A percentile compares a stretch with the other conserved stretches of the same genome.
phyloP scores from a whole-genome alignment of 345 rosid genomes.

The Viola odorata region DNA sequence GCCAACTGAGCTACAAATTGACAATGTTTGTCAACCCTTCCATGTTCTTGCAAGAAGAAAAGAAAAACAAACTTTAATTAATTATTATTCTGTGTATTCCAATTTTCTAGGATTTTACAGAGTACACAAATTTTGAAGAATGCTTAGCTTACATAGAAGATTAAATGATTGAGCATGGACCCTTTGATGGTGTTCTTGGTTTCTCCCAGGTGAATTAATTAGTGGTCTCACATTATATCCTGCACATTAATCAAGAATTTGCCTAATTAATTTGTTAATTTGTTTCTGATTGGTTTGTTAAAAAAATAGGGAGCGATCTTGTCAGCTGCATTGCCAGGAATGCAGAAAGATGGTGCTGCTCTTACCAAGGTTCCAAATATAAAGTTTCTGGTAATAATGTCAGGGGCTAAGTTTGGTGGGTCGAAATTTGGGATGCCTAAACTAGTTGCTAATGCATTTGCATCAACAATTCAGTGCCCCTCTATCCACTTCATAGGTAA shows the following conservation, averaged over 20 bases:
- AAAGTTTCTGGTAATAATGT: constrained; percentile 12
- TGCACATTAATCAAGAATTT: neutral
- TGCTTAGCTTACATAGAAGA: constrained; percentile 39
- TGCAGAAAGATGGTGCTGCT: constrained; percentile 14
- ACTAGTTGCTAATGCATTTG: constrained; percentile 10
- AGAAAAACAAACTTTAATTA: too few relatives aligned
- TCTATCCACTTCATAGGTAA: constrained; percentile 15
- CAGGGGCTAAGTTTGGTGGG: constrained; percentile 15
- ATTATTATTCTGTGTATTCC: too few relatives aligned
- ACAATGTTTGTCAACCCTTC: too few relatives aligned
- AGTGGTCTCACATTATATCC: too few relatives aligned
- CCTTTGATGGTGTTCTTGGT: constrained; percentile 47
- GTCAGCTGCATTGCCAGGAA: constrained; percentile 13
- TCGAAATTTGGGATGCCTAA: constrained; percentile 12
- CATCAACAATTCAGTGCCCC: constrained; percentile 9
- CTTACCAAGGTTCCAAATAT: constrained; percentile 15
- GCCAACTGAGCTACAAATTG: too few relatives aligned
- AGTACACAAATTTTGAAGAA: constrained; percentile 38
- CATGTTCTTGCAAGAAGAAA: too few relatives aligned
- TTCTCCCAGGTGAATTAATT: constrained; percentile 41
- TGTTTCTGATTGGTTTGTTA: too few relatives aligned
- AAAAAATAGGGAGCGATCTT: constrained; percentile 9
- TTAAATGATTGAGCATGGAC: constrained; percentile 39
- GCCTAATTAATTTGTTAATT: too few relatives aligned
- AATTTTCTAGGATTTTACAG: constrained; percentile 28